Percentiles rank a stretch among this genome's conserved stretches.
phyloP scores from a whole-genome alignment of 371 early-diverging fungal species.

The Lichtheimia ornata region DNA sequence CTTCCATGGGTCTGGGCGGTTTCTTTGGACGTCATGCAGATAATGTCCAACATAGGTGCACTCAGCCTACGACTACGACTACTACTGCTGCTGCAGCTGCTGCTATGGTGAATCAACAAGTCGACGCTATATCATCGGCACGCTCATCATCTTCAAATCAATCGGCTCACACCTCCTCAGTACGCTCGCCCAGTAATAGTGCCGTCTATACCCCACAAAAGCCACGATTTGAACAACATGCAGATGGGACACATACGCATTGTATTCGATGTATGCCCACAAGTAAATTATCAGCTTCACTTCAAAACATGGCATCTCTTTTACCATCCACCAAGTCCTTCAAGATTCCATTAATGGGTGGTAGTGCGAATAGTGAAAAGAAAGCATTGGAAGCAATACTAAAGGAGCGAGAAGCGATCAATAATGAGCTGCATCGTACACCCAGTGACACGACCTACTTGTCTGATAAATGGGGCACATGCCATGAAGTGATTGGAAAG shows the following conservation, averaged over 20 bases:
- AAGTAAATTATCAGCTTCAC: constrained; percentile 5
- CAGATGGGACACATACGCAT: constrained; percentile 17
- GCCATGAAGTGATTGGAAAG: constrained; percentile 53
- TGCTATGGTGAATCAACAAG: background rate
- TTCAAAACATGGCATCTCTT: constrained; percentile 10
- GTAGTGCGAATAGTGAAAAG: constrained; percentile 13
- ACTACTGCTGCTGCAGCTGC: background rate
- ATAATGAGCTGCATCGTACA: constrained; percentile 21
- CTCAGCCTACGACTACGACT: background rate
- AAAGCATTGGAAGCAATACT: constrained; percentile 20
- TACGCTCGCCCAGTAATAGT: background rate
- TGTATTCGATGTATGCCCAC: constrained; percentile 10
- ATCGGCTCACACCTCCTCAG: background rate
- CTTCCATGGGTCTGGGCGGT: background rate
- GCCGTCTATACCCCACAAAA: constrained; percentile 3
- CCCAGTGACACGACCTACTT: constrained; percentile 20
- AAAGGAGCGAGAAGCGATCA: constrained; percentile 30
- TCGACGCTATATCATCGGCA: background rate
- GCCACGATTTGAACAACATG: constrained; percentile 8
- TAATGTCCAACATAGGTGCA: background rate
- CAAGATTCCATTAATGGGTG: constrained; percentile 22
- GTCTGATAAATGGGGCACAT: constrained; percentile 49
- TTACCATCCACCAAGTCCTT: constrained; percentile 2
- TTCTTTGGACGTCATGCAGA: background rate
- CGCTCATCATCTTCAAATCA: background rate